These are phyloP conservation scores for Coemansia sp. DNA, from an alignment of 192 early-diverging fungal species.

Conservation along the genomic window DNA sequence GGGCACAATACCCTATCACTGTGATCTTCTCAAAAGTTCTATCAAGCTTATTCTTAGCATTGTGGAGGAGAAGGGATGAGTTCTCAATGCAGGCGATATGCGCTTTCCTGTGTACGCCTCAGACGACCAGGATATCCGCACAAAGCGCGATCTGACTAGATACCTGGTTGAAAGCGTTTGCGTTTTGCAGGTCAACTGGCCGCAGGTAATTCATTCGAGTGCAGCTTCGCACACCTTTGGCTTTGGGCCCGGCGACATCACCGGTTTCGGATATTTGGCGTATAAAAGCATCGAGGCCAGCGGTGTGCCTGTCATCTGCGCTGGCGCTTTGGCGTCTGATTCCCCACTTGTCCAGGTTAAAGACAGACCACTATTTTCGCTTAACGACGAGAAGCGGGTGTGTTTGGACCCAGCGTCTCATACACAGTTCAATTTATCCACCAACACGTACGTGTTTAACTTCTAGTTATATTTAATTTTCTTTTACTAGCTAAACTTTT, in stretches of 20 bases:
- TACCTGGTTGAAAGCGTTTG: conserved; percentile 67
- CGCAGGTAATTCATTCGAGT: conserved; percentile 54
- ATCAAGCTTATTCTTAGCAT: conserved; percentile 60
- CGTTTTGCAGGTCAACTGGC: conserved; percentile 62
- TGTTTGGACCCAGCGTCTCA: conserved; percentile 12
- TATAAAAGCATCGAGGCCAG: conserved; percentile 83
- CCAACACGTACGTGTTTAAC: conserved; percentile 2
- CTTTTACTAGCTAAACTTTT: not conserved
- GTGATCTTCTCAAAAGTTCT: conserved; percentile 42
- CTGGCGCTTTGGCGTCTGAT: conserved; percentile 14
- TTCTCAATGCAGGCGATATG: conserved; percentile 62
- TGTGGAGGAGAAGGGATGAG: conserved; percentile 60
- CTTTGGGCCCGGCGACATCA: conserved; percentile 82
- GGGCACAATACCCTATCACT: conserved; percentile 76
- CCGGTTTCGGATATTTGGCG: conserved; percentile 79
- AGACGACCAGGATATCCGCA: conserved; percentile 67
- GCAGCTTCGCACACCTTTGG: conserved; percentile 80
- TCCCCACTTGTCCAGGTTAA: conserved; percentile 39
- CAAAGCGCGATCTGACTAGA: conserved; percentile 56
- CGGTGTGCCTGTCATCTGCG: conserved; percentile 59
- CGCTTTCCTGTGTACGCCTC: conserved; percentile 75
- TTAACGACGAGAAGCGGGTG: conserved; percentile 11
- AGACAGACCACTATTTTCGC: conserved; percentile 4
- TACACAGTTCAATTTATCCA: conserved; percentile 1
- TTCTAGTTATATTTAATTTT: not conserved